Evolutionary conservation across 2,329 filamentous ascomycete species (phyloP), one percentile per base, ranked within the genome.

Genomic region (Tolypocladium sp.): DNA sequence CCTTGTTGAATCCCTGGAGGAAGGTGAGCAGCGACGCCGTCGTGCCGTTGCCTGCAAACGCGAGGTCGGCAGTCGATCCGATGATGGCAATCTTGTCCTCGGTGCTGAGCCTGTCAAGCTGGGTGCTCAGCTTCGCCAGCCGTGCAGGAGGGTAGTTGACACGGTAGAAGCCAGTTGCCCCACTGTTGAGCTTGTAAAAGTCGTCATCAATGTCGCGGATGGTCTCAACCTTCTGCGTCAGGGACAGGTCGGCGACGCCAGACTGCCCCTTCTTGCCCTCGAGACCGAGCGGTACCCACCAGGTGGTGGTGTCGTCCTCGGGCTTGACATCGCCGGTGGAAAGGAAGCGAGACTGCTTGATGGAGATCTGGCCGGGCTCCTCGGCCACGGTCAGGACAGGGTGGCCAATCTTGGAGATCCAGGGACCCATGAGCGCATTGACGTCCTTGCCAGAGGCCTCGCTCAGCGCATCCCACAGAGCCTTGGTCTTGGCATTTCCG

Each of bases 381-480:
- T 97, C 94, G 27, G 88, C 82, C 20, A 97, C 84, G 2, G 90
- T 95, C 25, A 99, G 76, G 17, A 97, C 87, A 0, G 94, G 94
- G 74, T 96, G 96, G 2, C 94, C 94, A 65, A 97, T 95, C 77
- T 93, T 94, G 67, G 88, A 86, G 69, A 97, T 96, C 94, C 94
- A 99, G 22, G 89, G 87, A 64, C 91, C 82, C 92, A 99, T 99
- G 69, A 97, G 88, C 55, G 81, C 80, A 64, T 88, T 87, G 41
- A 99, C 89, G 69, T 97, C 90, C 71, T 91, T 85, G 40, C 91
- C 91, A 10, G 93, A 97, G 5, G 90, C 91, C 67, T 95, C 86
- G 70, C 88, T 90, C 55, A 99, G 79, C 10, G 93, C 91, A 60
- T 86, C 82, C 94, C 94, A 99, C 3, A 99, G 82, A 66, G 95